Conservation (phyloP, 495 filamentous ascomycete genomes). For the Xylaria venustula region DNA sequence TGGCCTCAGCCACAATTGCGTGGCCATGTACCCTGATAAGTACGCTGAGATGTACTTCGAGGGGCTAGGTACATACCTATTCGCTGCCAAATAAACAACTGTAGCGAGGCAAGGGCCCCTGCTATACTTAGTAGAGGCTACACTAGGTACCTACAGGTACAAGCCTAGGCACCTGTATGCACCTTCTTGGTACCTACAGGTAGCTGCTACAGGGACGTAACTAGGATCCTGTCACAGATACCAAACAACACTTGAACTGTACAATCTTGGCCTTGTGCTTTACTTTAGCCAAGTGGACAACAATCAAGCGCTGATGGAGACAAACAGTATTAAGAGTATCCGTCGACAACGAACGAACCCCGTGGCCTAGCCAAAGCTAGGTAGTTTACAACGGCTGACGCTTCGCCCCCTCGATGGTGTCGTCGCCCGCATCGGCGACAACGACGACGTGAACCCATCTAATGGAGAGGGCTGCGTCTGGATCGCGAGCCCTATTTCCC, state of each 20-base stretch:
- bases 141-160: too few relatives aligned
- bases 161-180: too few relatives aligned
- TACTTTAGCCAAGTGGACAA: too few relatives aligned
- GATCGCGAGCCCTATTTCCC: constrained; percentile 66
- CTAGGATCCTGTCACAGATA: too few relatives aligned
- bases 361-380: background rate
- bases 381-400: background rate
- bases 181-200: too few relatives aligned
- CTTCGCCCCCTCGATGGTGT: constrained; percentile 9
- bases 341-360: background rate
- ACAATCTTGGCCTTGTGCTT: too few relatives aligned
- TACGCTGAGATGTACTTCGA: too few relatives aligned
- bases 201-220: too few relatives aligned
- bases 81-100: too few relatives aligned
- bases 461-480: constrained; percentile 47
- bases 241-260: background rate
- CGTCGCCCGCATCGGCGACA: background rate
- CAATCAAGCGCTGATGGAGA: background rate
- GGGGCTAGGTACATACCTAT: too few relatives aligned
- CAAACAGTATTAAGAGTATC: background rate
- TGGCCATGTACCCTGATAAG: background rate
- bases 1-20: constrained; percentile 7
- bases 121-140: too few relatives aligned
- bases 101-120: too few relatives aligned
- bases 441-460: constrained; percentile 10